Base-by-base conservation (phyloP, 1,139 yeast genomes). In the Pichia sp. region DNA sequence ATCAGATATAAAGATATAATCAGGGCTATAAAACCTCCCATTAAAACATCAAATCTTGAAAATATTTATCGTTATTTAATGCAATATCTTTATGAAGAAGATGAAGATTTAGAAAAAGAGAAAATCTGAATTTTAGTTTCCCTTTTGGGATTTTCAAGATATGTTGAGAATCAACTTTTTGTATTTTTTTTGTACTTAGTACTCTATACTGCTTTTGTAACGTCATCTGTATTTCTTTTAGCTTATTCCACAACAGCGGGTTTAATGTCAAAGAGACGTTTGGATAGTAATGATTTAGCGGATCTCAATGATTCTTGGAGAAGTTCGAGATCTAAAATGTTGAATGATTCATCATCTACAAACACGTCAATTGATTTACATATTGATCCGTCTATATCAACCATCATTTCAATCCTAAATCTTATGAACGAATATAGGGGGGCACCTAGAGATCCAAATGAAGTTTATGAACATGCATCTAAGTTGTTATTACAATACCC, bases 251-350 rank as follows among this genome's bases (percentile, higher is more conserved):
- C 27, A 9, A 38, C 7, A 14, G 8, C 11, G 2, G 5, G 1
- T 7, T 13, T 3, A 14, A 53, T 53, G 55, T 50, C 56, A 8
- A 53, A 53, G 34, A 48, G 54, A 42, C 50, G 56, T 27, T 42
- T 46, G 11, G 47, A 44, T 19, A 39, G 45, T 39, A 18, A 28
- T 10, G 39, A 44, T 5, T 45, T 31, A 5, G 49, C 42, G 6
- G 27, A 39, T 13, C 18, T 16, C 11, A 29, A 25, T 18, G 34
- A 33, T 7, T 18, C 36, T 10, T 13, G 9, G 38, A 31, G 30
- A 34, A 41, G 42, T 22, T 29, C 39, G 18, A 42, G 49, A 38
- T 46, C 44, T 13, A 41, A 16, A 27, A 8, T 41, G 4, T 13
- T 41, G 14, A 13, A 25, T 7, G 28, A 27, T 41, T 27, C 27